Conservation (phyloP, 352 stramenopile genomes). For the Elongisporangium prolatum region DNA sequence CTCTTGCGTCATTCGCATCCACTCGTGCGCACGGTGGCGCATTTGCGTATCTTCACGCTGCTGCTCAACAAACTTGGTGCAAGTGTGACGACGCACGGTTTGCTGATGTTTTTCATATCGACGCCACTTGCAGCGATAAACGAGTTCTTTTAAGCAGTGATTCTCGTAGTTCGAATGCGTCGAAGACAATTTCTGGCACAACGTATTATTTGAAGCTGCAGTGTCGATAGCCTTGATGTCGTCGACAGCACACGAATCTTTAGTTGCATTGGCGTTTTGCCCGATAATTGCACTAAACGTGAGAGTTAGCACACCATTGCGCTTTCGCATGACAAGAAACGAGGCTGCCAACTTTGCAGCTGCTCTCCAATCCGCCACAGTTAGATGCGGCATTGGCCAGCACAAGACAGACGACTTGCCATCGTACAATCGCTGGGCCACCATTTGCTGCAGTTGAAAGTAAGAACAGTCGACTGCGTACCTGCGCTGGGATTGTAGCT, state of each 20-base stretch:
- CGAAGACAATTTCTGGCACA: background rate
- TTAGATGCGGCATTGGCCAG: background rate
- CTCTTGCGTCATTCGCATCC: slow-evolving; percentile 50
- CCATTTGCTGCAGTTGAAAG: slow-evolving; percentile 18
- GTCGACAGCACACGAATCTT: background rate
- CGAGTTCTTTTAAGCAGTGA: slow-evolving; percentile 4
- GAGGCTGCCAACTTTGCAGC: slow-evolving; percentile 13
- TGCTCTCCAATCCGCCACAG: slow-evolving; percentile 22
- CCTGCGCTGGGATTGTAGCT: slow-evolving; percentile 35
- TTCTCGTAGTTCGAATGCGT: slow-evolving; percentile 1
- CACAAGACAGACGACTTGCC: slow-evolving; percentile 2
- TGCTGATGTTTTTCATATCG: slow-evolving; percentile 43
- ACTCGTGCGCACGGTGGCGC: slow-evolving; percentile 19
- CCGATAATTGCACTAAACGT: slow-evolving; percentile 10
- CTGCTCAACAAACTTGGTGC: slow-evolving; percentile 1
- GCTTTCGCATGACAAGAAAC: slow-evolving; percentile 27
- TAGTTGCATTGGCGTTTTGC: background rate
- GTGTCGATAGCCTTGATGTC: background rate
- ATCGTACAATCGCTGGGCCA: slow-evolving; percentile 3
- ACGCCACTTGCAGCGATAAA: slow-evolving; percentile 9
- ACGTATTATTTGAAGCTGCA: background rate
- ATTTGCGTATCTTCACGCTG: background rate
- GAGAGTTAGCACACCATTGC: slow-evolving; percentile 19
- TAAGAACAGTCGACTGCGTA: slow-evolving; percentile 48
- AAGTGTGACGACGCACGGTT: slow-evolving; percentile 18